Evolutionary conservation across 2,329 filamentous ascomycete species (phyloP).

Genomic region (Hypoxylon sp.): DNA sequence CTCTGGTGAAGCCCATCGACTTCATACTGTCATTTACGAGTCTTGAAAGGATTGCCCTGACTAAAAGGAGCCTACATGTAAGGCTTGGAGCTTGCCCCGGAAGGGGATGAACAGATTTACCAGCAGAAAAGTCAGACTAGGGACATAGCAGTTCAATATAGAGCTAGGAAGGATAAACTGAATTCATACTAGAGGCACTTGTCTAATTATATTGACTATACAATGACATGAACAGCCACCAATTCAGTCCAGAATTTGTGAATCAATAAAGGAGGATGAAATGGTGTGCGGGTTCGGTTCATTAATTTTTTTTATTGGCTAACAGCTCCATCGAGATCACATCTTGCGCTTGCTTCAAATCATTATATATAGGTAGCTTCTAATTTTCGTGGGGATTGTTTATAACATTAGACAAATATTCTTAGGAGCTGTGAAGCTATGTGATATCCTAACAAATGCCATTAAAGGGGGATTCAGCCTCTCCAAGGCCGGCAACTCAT

Average conservation of each 20-base stretch:
- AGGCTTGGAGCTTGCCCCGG: background rate
- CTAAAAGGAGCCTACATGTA: background rate
- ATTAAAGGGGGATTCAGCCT: background rate
- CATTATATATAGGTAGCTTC: background rate
- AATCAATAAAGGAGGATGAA: background rate
- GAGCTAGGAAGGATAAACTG: background rate
- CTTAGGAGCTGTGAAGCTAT: background rate
- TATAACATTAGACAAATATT: background rate
- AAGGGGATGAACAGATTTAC: background rate
- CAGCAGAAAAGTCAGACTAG: background rate
- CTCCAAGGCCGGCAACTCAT: background rate
- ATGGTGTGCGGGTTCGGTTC: background rate
- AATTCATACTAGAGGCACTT: background rate
- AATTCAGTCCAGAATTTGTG: background rate
- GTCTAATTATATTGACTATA: background rate
- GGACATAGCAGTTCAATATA: background rate
- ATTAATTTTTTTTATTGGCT: background rate
- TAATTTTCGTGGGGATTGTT: background rate
- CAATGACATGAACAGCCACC: background rate
- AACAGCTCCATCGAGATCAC: background rate
- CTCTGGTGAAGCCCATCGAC: background rate
- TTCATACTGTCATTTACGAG: background rate
- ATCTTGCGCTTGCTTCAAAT: background rate
- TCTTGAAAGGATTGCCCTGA: background rate
- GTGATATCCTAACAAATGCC: background rate